A percentile compares a stretch with the other conserved stretches of the same genome.
These are phyloP conservation scores for Fragaria ananassa DNA, from an alignment of 306 rosid genomes.

Conservation along the genomic window DNA sequence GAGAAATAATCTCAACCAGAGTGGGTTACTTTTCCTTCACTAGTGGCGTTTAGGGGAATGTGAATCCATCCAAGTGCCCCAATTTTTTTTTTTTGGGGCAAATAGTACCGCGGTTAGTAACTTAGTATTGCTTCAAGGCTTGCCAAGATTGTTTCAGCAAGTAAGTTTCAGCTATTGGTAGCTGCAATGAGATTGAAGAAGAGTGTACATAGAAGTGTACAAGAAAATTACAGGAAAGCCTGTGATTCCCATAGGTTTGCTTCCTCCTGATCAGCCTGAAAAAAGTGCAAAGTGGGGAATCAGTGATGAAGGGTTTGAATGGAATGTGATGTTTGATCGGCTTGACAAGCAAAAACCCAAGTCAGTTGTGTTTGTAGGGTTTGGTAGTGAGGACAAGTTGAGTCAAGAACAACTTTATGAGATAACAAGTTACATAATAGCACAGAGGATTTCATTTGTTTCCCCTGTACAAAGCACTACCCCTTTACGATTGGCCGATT, in stretches of 20 bases:
- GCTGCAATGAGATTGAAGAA: constrained; percentile 34
- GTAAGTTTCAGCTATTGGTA: constrained; percentile 14
- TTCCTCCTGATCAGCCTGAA: constrained; percentile 26
- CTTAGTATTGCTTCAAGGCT: neutral
- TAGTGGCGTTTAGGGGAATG: neutral
- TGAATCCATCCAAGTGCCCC: neutral
- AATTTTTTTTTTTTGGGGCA: neutral
- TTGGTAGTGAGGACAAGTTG: too few relatives aligned
- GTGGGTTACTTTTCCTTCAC: neutral
- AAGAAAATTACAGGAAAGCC: constrained; percentile 10
- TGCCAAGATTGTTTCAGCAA: neutral
- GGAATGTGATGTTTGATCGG: constrained; percentile 30
- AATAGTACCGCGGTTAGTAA: neutral
- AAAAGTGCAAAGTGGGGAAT: neutral
- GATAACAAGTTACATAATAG: too few relatives aligned
- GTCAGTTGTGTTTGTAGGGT: too few relatives aligned
- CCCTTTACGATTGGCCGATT: too few relatives aligned
- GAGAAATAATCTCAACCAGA: neutral
- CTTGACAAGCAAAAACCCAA: constrained; percentile 27
- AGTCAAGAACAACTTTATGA: too few relatives aligned
- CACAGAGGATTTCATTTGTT: too few relatives aligned
- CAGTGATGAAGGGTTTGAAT: neutral
- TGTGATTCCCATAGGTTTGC: constrained; percentile 41
- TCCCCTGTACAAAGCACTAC: too few relatives aligned
- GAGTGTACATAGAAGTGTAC: too few relatives aligned